phyloP scores from a whole-genome alignment of 2,329 filamentous ascomycete species.

The Diplodia corticola region DNA sequence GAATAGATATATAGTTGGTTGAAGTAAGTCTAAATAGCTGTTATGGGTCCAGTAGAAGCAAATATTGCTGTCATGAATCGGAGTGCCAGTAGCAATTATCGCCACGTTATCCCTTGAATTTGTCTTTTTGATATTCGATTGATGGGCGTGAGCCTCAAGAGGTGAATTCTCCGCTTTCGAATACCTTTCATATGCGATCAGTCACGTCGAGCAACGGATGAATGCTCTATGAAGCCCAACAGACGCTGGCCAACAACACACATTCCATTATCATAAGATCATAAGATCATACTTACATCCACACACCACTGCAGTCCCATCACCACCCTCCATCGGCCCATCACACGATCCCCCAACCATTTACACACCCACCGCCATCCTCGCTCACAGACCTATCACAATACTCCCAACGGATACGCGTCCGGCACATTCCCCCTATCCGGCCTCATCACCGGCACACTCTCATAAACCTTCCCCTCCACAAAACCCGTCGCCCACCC shows the following conservation, averaged over 20 bases:
- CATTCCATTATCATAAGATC: no score
- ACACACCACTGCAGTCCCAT: no score
- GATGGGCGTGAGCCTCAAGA: neutral
- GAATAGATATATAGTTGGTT: no score
- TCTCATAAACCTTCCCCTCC: slow-evolving; percentile 41
- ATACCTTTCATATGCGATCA: no score
- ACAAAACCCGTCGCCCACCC: slow-evolving; percentile 46
- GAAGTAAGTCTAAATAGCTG: no score
- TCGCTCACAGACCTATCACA: slow-evolving; percentile 25
- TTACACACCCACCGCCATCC: no score
- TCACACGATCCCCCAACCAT: neutral
- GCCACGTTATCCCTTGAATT: neutral
- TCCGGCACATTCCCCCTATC: slow-evolving; percentile 44
- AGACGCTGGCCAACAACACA: neutral
- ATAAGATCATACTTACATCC: no score
- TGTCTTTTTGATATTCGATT: no score
- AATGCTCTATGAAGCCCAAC: neutral
- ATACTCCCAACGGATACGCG: slow-evolving; percentile 52
- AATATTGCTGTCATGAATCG: no score
- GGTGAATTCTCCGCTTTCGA: neutral
- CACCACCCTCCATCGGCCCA: neutral
- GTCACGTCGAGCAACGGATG: neutral
- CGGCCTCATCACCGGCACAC: slow-evolving; percentile 49
- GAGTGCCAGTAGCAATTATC: neutral
- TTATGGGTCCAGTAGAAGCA: no score